Percentiles rank a stretch among this genome's conserved stretches.
Evolutionary conservation across 192 early-diverging fungal species (phyloP).

Genomic region (Podila epigama): DNA sequence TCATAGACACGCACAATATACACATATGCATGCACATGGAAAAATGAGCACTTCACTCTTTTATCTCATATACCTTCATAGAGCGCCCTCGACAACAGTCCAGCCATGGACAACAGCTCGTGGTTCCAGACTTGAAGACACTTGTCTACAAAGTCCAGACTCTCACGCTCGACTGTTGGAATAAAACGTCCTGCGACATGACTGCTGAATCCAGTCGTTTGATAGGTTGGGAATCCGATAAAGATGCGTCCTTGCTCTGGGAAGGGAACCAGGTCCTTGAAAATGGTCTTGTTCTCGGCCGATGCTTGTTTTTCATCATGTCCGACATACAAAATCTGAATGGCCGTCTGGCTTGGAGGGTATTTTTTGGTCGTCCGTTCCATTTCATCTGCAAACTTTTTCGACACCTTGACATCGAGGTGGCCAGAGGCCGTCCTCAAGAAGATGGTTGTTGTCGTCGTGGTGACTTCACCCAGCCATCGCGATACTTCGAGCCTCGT

Average conservation of each 20-base stretch:
- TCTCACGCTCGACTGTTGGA: constrained; percentile 92
- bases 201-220: constrained; percentile 85
- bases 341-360: constrained; percentile 72
- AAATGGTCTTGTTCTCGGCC: constrained; percentile 64
- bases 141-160: constrained; percentile 88
- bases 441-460: constrained; percentile 63
- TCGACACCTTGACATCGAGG: constrained; percentile 60
- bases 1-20: no score
- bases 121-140: constrained; percentile 81
- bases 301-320: constrained; percentile 81
- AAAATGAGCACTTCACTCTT: no score
- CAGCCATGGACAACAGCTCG: constrained; percentile 78
- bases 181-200: constrained; percentile 86
- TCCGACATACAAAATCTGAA: constrained; percentile 77
- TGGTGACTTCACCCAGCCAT: constrained; percentile 25
- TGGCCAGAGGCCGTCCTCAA: constrained; percentile 73
- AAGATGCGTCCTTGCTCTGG: constrained; percentile 85
- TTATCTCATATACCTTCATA: constrained; percentile 58
- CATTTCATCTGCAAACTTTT: constrained; percentile 73
- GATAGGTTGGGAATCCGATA: constrained; percentile 91
- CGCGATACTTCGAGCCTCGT: constrained; percentile 48
- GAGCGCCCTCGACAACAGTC: constrained; percentile 73
- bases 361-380: constrained; percentile 88
- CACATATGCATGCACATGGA: no score
- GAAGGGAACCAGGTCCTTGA: constrained; percentile 76